Conservation (phyloP, 2,329 filamentous ascomycete species). For the Neospermospora avenae region DNA sequence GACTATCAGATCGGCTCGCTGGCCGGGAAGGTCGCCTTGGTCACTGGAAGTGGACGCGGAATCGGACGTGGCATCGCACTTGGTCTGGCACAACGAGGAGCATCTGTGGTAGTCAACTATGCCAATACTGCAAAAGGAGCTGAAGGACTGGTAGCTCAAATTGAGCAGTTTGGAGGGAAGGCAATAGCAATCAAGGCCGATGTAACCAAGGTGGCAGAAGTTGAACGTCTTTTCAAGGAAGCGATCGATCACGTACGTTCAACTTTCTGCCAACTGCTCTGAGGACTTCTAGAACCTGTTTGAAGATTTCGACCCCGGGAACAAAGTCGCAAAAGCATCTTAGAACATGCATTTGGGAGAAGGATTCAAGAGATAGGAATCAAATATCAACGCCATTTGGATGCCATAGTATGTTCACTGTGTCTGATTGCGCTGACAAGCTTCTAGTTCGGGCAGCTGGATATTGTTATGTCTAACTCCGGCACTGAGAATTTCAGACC, state of each 20-base stretch:
- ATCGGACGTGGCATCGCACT: conserved; percentile 55
- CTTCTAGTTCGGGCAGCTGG: conserved; percentile 25
- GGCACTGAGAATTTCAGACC: conserved; percentile 31
- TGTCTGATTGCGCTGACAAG: background rate
- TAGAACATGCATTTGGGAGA: no score
- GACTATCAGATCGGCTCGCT: conserved; percentile 4
- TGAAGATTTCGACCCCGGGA: background rate
- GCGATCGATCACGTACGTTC: conserved; percentile 21
- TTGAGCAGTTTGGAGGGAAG: conserved; percentile 48
- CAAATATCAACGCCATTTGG: no score
- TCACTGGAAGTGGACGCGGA: conserved; percentile 79
- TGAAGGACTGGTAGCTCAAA: conserved; percentile 52
- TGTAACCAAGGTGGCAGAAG: conserved; percentile 46
- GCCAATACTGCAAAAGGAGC: conserved; percentile 52
- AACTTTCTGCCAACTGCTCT: background rate
- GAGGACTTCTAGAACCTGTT: background rate
- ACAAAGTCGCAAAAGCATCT: no score
- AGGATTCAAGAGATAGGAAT: no score
- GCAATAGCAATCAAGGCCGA: conserved; percentile 56
- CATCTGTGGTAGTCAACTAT: conserved; percentile 57
- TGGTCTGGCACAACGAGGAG: conserved; percentile 40
- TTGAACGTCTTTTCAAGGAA: conserved; percentile 26
- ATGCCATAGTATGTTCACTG: no score
- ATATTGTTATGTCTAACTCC: conserved; percentile 33
- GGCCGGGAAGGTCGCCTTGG: conserved; percentile 70